These are phyloP conservation scores for Russula sp. DNA, from an alignment of 768 basidiomycete species.

Conservation along the genomic window DNA sequence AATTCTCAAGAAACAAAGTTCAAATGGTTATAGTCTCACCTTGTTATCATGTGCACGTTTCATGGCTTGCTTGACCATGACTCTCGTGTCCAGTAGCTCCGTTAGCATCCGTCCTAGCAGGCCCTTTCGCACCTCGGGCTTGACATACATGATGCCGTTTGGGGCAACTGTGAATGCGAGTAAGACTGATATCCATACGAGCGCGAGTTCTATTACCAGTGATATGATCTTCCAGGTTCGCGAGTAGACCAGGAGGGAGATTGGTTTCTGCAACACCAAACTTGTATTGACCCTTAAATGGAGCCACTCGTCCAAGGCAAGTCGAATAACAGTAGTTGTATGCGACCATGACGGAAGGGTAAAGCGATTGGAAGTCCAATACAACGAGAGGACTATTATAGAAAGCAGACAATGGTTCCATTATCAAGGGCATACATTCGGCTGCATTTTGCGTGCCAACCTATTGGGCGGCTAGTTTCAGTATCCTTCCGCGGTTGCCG, in stretches of 20 bases:
- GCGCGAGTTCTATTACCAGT: constrained; percentile 44
- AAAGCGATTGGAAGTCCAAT: constrained; percentile 93
- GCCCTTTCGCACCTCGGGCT: constrained; percentile 75
- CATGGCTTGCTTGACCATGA: constrained; percentile 98
- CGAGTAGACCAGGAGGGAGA: constrained; percentile 59
- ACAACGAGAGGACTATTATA: constrained; percentile 91
- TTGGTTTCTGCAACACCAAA: constrained; percentile 78
- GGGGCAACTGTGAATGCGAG: constrained; percentile 64
- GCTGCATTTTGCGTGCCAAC: constrained; percentile 95
- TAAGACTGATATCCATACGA: background rate
- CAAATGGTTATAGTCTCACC: constrained; percentile 36
- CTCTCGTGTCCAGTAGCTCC: constrained; percentile 88
- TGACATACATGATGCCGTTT: constrained; percentile 93
- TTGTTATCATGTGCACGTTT: constrained; percentile 72
- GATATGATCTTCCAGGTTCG: constrained; percentile 68
- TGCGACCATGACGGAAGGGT: constrained; percentile 97
- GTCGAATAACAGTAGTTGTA: constrained; percentile 98
- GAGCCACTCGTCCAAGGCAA: constrained; percentile 80
- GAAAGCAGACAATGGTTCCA: constrained; percentile 91
- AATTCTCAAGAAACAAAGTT: background rate
- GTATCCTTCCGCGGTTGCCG: background rate
- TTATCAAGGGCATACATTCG: constrained; percentile 91
- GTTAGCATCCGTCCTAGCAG: constrained; percentile 86
- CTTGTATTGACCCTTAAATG: constrained; percentile 85
- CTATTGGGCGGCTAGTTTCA: constrained; percentile 36